Evolutionary conservation across 805 yeast species (phyloP).

Genomic region (Metschnikowia aberdeeniae): DNA sequence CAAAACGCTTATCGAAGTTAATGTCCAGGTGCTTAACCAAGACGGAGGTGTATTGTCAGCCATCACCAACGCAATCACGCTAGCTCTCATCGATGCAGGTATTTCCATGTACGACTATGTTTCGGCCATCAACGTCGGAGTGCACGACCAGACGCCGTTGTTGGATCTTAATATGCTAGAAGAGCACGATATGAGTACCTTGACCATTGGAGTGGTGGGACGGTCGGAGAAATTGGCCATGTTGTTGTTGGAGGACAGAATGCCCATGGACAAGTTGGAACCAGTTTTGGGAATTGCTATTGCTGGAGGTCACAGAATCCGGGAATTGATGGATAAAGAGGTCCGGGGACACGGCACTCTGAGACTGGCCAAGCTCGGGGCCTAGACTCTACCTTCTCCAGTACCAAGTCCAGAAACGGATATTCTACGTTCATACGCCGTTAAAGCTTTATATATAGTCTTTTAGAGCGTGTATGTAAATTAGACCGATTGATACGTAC

Average conservation of each 20-base stretch:
- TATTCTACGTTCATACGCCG: not conserved
- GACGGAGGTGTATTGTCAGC: conserved; percentile 87
- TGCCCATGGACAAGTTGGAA: conserved; percentile 79
- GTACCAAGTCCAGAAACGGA: no score
- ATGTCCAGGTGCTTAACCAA: conserved; percentile 73
- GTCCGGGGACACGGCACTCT: conserved; percentile 72
- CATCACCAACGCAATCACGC: conserved; percentile 78
- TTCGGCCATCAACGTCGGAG: conserved; percentile 73
- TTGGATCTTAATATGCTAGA: conserved; percentile 81
- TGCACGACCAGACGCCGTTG: conserved; percentile 70
- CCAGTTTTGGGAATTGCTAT: conserved; percentile 74
- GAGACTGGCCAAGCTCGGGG: conserved; percentile 42
- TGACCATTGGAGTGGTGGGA: conserved; percentile 84
- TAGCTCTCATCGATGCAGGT: conserved; percentile 93
- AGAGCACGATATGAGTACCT: conserved; percentile 74
- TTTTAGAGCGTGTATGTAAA: no score
- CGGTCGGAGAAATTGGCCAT: conserved; percentile 73
- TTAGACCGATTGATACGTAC: no score
- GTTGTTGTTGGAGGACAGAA: conserved; percentile 73
- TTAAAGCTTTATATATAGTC: no score
- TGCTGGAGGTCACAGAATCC: conserved; percentile 79
- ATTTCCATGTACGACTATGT: conserved; percentile 90
- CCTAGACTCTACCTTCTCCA: not conserved
- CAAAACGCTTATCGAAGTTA: conserved; percentile 72
- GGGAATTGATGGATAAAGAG: conserved; percentile 81